phyloP scores from a whole-genome alignment of 352 stramenopile species.

The Paralagenidium karlingii region DNA sequence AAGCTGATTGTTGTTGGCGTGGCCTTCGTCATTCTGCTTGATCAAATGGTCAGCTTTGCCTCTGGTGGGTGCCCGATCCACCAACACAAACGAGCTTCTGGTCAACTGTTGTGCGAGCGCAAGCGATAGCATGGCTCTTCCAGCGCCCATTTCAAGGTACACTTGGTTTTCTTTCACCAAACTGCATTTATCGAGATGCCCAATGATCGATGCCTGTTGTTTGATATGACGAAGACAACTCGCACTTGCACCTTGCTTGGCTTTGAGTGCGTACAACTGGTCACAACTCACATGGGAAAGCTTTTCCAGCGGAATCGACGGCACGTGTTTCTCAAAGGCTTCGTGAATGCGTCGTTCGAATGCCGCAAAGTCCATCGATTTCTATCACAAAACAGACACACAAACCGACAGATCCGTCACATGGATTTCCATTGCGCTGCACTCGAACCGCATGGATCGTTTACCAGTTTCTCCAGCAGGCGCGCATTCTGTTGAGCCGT shows the following conservation, averaged over 20 bases:
- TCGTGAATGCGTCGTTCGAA: slow-evolving; percentile 30
- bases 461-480: slow-evolving; percentile 57
- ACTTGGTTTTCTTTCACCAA: slow-evolving; percentile 25
- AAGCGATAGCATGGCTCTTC: slow-evolving; percentile 65
- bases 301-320: slow-evolving; percentile 43
- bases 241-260: slow-evolving; percentile 29
- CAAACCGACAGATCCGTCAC: neutral
- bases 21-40: slow-evolving; percentile 3
- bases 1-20: slow-evolving; percentile 15
- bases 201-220: slow-evolving; percentile 72
- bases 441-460: too few relatives aligned
- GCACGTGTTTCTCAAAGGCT: slow-evolving; percentile 37
- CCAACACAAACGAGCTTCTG: slow-evolving; percentile 51
- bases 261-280: slow-evolving; percentile 48
- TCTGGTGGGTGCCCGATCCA: slow-evolving; percentile 55
- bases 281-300: slow-evolving; percentile 55
- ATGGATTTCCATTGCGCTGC: neutral
- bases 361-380: slow-evolving; percentile 37
- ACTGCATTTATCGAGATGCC: slow-evolving; percentile 47
- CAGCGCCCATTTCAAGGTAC: slow-evolving; percentile 65
- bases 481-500: slow-evolving; percentile 33
- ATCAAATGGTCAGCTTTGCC: slow-evolving; percentile 73
- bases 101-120: slow-evolving; percentile 54
- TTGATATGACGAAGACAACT: slow-evolving; percentile 67
- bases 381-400: slow-evolving; percentile 5